A percentile compares a stretch with the other conserved stretches of the same genome.
Conservation (phyloP, 257 asterid species). For the Capsicum pubescens region DNA sequence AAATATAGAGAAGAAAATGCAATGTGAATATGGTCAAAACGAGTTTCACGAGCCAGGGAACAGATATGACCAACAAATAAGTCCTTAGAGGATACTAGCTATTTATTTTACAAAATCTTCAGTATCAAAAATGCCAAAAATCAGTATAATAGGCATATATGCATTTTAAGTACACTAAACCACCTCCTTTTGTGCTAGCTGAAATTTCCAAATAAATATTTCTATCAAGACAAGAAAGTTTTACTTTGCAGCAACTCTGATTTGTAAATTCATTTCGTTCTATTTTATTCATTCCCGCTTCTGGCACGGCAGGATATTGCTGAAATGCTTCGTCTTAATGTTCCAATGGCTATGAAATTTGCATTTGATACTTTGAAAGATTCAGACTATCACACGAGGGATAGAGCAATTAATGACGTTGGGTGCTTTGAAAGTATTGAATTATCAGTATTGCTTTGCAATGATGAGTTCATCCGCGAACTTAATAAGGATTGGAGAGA, state of each 20-base stretch:
- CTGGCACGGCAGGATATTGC: conserved; percentile 60
- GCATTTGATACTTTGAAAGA: conserved; percentile 68
- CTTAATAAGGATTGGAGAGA: conserved; percentile 97
- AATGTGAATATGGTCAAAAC: background rate
- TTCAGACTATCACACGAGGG: conserved; percentile 73
- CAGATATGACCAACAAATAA: background rate
- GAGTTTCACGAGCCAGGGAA: background rate
- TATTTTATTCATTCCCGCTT: conserved; percentile 14
- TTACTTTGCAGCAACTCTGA: background rate
- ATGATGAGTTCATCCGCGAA: conserved; percentile 76
- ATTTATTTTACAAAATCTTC: background rate
- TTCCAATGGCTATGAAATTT: conserved; percentile 90
- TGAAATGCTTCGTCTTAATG: conserved; percentile 93
- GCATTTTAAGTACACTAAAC: background rate
- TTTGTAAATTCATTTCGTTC: conserved; percentile 1
- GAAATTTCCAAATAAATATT: background rate
- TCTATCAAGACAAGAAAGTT: background rate
- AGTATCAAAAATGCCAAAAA: conserved; percentile 19
- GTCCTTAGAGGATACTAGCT: background rate
- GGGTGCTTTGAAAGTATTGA: conserved; percentile 83
- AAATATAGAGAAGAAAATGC: background rate
- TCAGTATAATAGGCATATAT: background rate
- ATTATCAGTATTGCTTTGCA: conserved; percentile 90
- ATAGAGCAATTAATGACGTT: conserved; percentile 60
- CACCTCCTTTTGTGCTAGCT: background rate